Percentiles rank a stretch among this genome's conserved stretches.
phyloP scores from a whole-genome alignment of 306 rosid genomes.

The Cucumis cinereus region DNA sequence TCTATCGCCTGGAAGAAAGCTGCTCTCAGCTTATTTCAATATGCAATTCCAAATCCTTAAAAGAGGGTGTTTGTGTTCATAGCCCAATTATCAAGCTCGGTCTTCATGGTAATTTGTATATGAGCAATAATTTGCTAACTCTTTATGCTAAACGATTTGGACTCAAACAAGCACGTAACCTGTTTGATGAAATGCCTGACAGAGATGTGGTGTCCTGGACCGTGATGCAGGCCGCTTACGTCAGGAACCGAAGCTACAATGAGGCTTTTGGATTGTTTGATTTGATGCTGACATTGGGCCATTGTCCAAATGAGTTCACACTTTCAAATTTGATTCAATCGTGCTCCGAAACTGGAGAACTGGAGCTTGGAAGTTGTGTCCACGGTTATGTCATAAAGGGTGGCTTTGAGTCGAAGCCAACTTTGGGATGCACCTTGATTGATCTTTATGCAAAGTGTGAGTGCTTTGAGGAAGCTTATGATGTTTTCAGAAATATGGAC shows the following conservation, averaged over 20 bases:
- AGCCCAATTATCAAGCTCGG: constrained; percentile 49
- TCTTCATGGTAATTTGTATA: constrained; percentile 39
- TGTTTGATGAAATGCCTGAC: constrained; percentile 64
- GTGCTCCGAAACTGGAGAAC: constrained; percentile 33
- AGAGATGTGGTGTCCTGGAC: constrained; percentile 69
- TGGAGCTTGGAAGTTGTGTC: constrained; percentile 25
- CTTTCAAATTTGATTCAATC: constrained; percentile 38
- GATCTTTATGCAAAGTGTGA: constrained; percentile 41
- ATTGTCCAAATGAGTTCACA: constrained; percentile 43
- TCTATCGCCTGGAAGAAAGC: constrained; percentile 21
- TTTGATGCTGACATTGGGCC: constrained; percentile 29
- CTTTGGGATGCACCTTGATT: constrained; percentile 35
- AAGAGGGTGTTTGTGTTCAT: constrained; percentile 42
- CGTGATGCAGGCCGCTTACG: constrained; percentile 36
- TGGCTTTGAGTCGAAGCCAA: constrained; percentile 33
- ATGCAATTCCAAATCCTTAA: constrained; percentile 41
- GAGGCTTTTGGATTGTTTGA: constrained; percentile 41
- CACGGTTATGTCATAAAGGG: constrained; percentile 45
- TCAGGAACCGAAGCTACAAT: constrained; percentile 22
- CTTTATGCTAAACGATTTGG: constrained; percentile 49
- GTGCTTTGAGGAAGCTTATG: constrained; percentile 22
- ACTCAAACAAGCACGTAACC: constrained; percentile 30
- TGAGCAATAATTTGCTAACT: constrained; percentile 39
- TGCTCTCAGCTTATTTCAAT: constrained; percentile 36
- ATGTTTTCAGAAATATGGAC: constrained; percentile 21